Percentiles rank a stretch among this genome's conserved stretches.
These are phyloP conservation scores for Hanseniaspora lachancei DNA, from an alignment of 805 yeast genomes.

Conservation along the genomic window DNA sequence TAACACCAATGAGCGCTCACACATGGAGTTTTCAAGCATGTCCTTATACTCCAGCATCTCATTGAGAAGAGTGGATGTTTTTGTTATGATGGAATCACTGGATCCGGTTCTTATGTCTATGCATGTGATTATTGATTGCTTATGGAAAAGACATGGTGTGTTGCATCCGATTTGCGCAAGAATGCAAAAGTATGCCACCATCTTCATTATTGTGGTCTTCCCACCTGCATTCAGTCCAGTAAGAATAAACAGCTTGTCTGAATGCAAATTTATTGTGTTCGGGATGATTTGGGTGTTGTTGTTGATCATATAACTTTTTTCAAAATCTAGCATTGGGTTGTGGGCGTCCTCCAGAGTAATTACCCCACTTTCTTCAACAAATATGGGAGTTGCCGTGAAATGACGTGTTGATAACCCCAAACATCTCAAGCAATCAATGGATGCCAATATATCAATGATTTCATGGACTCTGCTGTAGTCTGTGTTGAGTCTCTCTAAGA, in stretches of 20 bases:
- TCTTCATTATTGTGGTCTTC: slow-evolving; percentile 63
- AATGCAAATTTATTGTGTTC: slow-evolving; percentile 44
- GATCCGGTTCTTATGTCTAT: slow-evolving; percentile 65
- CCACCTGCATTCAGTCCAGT: slow-evolving; percentile 91
- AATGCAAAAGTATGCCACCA: slow-evolving; percentile 54
- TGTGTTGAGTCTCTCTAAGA: slow-evolving; percentile 28
- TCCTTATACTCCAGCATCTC: slow-evolving; percentile 93
- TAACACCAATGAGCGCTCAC: slow-evolving; percentile 57
- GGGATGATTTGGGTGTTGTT: slow-evolving; percentile 41
- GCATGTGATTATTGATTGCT: slow-evolving; percentile 53
- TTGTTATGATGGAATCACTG: slow-evolving; percentile 56
- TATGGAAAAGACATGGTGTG: slow-evolving; percentile 53
- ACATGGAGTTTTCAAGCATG: slow-evolving; percentile 65
- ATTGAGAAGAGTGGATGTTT: slow-evolving; percentile 81
- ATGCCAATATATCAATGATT: slow-evolving; percentile 37
- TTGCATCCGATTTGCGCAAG: slow-evolving; percentile 70
- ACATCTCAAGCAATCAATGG: slow-evolving; percentile 55
- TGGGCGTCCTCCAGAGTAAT: slow-evolving; percentile 45
- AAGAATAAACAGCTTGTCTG: slow-evolving; percentile 45
- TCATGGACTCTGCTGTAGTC: slow-evolving; percentile 30
- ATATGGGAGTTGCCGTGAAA: slow-evolving; percentile 37
- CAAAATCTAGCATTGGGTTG: slow-evolving; percentile 49
- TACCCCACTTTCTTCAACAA: slow-evolving; percentile 31
- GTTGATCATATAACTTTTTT: not conserved
- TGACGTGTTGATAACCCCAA: slow-evolving; percentile 40